phyloP scores from a whole-genome alignment of 306 rosid species.

The Gleditsia sinensis region DNA sequence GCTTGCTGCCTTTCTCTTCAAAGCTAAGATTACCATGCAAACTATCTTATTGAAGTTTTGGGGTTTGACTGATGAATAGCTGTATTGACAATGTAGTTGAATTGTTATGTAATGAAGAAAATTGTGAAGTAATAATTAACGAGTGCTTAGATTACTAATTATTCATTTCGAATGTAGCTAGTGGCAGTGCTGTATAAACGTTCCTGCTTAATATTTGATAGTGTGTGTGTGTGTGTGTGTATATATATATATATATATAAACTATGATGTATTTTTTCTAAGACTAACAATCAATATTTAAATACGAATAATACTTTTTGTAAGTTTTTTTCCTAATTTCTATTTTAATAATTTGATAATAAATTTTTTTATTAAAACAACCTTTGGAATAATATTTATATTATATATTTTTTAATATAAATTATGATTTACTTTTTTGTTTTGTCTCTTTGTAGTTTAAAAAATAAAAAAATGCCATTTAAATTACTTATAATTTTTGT shows the following conservation, averaged over 20 bases:
- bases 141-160: not conserved
- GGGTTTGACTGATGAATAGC: conserved; percentile 13
- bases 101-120: conserved; percentile 11
- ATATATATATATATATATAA: too few relatives aligned
- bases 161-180: not conserved
- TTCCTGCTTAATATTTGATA: not conserved
- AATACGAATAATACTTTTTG: too few relatives aligned
- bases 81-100: not conserved
- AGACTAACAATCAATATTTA: not conserved
- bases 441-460: too few relatives aligned
- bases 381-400: too few relatives aligned
- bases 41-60: not conserved
- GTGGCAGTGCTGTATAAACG: not conserved
- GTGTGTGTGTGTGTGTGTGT: too few relatives aligned
- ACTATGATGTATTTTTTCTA: not conserved
- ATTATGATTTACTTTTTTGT: too few relatives aligned
- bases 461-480: too few relatives aligned
- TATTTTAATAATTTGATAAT: too few relatives aligned
- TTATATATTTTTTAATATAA: too few relatives aligned
- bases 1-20: conserved; percentile 2
- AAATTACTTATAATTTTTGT: too few relatives aligned
- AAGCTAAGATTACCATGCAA: conserved; percentile 11
- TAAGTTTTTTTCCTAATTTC: not conserved
- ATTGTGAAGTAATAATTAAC: not conserved
- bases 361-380: too few relatives aligned